Base-by-base conservation (phyloP, 306 rosid genomes). In the Delonix regia region DNA sequence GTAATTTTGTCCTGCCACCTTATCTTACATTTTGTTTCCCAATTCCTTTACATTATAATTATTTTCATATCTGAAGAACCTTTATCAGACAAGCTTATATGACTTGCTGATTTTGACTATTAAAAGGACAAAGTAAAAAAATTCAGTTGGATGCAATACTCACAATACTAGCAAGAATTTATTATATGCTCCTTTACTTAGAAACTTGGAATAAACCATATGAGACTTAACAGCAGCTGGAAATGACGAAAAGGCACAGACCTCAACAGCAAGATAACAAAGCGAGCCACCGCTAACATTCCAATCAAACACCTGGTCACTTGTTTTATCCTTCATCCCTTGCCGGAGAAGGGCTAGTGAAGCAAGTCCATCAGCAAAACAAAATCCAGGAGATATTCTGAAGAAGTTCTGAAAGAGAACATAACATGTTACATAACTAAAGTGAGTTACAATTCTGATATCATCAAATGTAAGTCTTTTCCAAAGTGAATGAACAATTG, bases 341-440 rank as follows among this genome's bases (percentile, higher is more conserved):
- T 95, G 99, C 62, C 96, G 89, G 57, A 95, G 86, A 87, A 95
- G 98, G 85, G 99, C 99, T 78, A 95, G 82, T 30, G 99, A 95
- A 48, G 96, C 98, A 69, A 95, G 94, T 61, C 98, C 99, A n/a
- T 93, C 99, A 82, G 97, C 97, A 84, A 95, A 93, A 86, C 98
- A 95, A 89, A 95, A 95, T 79, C 96, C 99, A 71, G 97, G 99
- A 77, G 91, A 91, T 83, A 95, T 87, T 86, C 99, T 92, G 88
- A 95, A 92, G 78, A 92, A 89, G 71, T 90, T 92, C 98, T 92
- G 99, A 78, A 72, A 83, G 47, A 71, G 57, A 34, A 85, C 51
- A 89, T 59, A 45, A 80, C 36, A 74, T 44, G 81, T 69, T 75
- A 57, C 41, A 62, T 61, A 82, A 48, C 78, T 75, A 57, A 85